These are phyloP conservation scores for Biancaea sappan DNA, from an alignment of 306 rosid species.

Conservation along the genomic window DNA sequence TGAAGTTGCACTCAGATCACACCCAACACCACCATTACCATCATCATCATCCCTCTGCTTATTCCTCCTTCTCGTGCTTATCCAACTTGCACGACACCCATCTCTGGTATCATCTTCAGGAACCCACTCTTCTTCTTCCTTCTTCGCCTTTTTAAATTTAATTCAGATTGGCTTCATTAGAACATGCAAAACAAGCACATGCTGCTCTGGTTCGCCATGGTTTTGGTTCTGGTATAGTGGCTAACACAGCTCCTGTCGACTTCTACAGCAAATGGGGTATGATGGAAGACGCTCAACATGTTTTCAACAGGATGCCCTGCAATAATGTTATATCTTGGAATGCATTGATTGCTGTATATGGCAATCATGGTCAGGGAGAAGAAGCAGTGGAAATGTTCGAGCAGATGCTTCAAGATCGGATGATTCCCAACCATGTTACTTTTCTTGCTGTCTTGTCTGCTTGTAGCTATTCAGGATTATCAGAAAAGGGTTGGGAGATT, in stretches of 20 bases:
- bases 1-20: conserved; percentile 18
- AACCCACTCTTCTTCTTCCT: neutral
- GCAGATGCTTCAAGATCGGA: conserved; percentile 66
- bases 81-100: neutral
- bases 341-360: conserved; percentile 86
- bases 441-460: conserved; percentile 87
- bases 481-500: conserved; percentile 74
- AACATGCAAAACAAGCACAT: conserved; percentile 84
- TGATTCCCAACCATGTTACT: conserved; percentile 82
- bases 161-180: conserved; percentile 68
- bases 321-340: conserved; percentile 86
- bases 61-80: neutral
- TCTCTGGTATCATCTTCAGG: conserved; percentile 23
- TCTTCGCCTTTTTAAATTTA: neutral
- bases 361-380: conserved; percentile 76
- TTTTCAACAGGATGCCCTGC: conserved; percentile 68
- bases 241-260: conserved; percentile 78
- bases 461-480: conserved; percentile 80
- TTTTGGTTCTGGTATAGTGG: conserved; percentile 71
- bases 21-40: neutral
- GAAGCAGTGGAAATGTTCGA: conserved; percentile 78
- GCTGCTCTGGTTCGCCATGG: conserved; percentile 85
- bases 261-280: conserved; percentile 97
- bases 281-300: conserved; percentile 73
- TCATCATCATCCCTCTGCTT: neutral